Evolutionary conservation across 1,139 yeast species (phyloP).

Genomic region (Saccharomyces hybrid): DNA sequence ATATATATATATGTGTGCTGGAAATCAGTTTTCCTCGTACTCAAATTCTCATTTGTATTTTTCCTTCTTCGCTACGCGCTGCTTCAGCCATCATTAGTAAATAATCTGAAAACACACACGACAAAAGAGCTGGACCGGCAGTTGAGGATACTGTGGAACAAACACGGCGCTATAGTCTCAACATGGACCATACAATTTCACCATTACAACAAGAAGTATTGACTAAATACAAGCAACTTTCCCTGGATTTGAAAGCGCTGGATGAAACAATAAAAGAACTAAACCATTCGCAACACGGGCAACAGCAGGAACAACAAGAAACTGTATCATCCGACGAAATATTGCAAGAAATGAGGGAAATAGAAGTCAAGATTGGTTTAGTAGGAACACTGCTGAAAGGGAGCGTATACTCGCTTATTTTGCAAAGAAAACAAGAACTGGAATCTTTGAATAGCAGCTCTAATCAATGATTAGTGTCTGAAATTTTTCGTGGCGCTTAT

Average conservation of each 20-base stretch:
- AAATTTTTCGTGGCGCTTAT: not conserved
- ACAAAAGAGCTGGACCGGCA: not conserved
- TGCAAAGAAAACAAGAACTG: conserved; percentile 32
- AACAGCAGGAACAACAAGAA: not conserved
- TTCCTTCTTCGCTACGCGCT: not conserved
- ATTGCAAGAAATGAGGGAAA: conserved; percentile 38
- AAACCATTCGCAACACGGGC: conserved; percentile 9
- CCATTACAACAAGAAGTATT: conserved; percentile 28
- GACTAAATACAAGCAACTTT: conserved; percentile 22
- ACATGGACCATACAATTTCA: not conserved
- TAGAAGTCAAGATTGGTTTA: conserved; percentile 58
- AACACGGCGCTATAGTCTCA: not conserved
- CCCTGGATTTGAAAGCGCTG: conserved; percentile 22
- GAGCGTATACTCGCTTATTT: conserved; percentile 54
- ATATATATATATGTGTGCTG: not conserved
- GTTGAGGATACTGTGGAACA: not conserved
- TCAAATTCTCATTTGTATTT: not conserved
- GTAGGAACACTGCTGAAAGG: conserved; percentile 62
- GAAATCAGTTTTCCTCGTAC: not conserved
- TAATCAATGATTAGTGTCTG: not conserved
- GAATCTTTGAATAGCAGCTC: conserved; percentile 5
- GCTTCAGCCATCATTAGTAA: not conserved
- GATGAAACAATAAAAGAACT: conserved; percentile 26
- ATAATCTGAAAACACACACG: not conserved
- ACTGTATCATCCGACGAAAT: conserved; percentile 27